Evolutionary conservation across 192 early-diverging fungal genomes (phyloP).

Genomic region (Pilaira anomala): DNA sequence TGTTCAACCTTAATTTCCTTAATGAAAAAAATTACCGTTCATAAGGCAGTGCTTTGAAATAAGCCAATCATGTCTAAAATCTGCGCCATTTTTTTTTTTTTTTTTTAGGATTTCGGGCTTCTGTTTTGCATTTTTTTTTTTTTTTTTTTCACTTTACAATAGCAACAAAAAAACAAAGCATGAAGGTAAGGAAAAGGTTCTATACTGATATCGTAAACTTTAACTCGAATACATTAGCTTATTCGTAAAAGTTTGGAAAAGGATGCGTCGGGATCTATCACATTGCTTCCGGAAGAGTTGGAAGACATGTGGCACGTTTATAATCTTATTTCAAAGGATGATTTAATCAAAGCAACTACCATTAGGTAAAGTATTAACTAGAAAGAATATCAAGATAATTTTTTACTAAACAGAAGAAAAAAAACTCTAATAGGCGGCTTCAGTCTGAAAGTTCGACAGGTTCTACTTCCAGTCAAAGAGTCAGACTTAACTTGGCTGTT

Average conservation of each 20-base stretch:
- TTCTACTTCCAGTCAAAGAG: slow-evolving; percentile 76
- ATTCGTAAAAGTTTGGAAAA: slow-evolving; percentile 68
- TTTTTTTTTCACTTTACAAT: too few relatives aligned
- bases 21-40: too few relatives aligned
- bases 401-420: not conserved
- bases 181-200: not conserved
- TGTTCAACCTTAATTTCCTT: too few relatives aligned
- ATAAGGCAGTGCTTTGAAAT: too few relatives aligned
- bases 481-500: slow-evolving; percentile 81
- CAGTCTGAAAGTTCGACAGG: slow-evolving; percentile 87
- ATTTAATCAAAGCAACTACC: slow-evolving; percentile 84
- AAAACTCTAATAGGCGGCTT: slow-evolving; percentile 59
- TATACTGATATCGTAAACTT: not conserved
- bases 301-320: slow-evolving; percentile 99
- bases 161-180: not conserved
- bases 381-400: too few relatives aligned
- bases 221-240: slow-evolving; percentile 40
- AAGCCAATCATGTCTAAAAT: too few relatives aligned
- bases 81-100: too few relatives aligned
- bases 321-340: slow-evolving; percentile 80
- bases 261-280: slow-evolving; percentile 77
- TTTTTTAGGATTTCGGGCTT: too few relatives aligned
- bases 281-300: slow-evolving; percentile 80
- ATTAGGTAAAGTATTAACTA: slow-evolving; percentile 52
- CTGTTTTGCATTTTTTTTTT: too few relatives aligned